Evolutionary conservation across 225 moss, liverwort and hornwort genomes (phyloP).

Genomic region (Bryoerythrophyllum caledonicum): DNA sequence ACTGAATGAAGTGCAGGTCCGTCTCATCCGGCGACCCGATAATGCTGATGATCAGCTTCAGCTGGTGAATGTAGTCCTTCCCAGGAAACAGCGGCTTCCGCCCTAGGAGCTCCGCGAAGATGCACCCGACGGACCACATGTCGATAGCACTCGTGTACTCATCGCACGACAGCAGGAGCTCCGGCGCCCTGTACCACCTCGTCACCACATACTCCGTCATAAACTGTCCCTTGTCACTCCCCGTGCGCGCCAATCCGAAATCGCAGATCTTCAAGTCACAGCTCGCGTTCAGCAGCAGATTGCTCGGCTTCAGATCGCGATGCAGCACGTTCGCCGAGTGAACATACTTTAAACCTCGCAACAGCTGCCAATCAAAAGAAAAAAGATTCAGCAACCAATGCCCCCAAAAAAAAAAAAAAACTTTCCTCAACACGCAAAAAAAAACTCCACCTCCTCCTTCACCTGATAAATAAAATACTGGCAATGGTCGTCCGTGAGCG

Average conservation of each 20-base stretch:
- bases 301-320: constrained; percentile 94
- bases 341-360: constrained; percentile 91
- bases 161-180: constrained; percentile 90
- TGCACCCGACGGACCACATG: constrained; percentile 99
- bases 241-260: constrained; percentile 92
- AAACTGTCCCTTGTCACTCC: constrained; percentile 96
- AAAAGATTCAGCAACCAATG: neutral
- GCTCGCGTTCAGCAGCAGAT: constrained; percentile 87
- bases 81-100: constrained; percentile 97
- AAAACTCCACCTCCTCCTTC: neutral
- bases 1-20: constrained; percentile 92
- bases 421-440: no score
- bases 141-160: constrained; percentile 97
- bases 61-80: constrained; percentile 98
- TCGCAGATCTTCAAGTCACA: constrained; percentile 98
- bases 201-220: constrained; percentile 99
- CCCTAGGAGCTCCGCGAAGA: constrained; percentile 91
- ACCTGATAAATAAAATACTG: constrained; percentile 99
- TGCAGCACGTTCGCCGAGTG: constrained; percentile 97
- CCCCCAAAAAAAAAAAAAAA: neutral
- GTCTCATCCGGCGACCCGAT: constrained; percentile 96
- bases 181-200: constrained; percentile 95
- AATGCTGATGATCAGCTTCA: constrained; percentile 96
- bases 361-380: constrained; percentile 49
- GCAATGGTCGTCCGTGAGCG: constrained; percentile 97